Evolutionary conservation across 305 asterid genomes (phyloP).

Genomic region (Fraxinus dipetala): DNA sequence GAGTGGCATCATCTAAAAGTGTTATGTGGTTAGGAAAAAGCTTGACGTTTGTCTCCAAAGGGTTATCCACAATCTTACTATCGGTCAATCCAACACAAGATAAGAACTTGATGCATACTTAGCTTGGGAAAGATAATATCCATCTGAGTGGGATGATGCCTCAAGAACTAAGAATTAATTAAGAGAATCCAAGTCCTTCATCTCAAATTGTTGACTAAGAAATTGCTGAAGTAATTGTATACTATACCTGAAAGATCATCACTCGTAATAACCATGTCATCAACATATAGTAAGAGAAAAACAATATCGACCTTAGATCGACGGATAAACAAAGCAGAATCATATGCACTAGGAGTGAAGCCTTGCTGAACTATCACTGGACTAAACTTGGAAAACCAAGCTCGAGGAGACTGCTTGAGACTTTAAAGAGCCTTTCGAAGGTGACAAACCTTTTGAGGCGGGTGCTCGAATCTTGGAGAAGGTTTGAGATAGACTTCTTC

Average conservation of each 20-base stretch:
- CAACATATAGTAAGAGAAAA: too few species aligned
- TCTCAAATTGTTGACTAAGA: too few species aligned
- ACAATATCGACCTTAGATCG: neutral
- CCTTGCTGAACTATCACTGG: neutral
- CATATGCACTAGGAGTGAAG: neutral
- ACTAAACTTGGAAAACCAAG: neutral
- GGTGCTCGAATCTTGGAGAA: neutral
- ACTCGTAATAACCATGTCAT: too few species aligned
- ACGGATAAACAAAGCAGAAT: neutral
- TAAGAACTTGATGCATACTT: neutral
- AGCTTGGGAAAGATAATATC: neutral
- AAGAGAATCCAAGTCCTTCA: too few species aligned
- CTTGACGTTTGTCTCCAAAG: too few species aligned
- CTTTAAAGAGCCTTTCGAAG: neutral
- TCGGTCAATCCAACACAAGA: neutral
- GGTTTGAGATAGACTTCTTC: neutral
- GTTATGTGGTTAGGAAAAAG: too few species aligned
- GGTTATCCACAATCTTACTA: too few species aligned
- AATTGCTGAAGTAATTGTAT: too few species aligned
- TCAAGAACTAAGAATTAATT: neutral
- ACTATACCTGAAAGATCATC: too few species aligned
- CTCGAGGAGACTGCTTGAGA: neutral
- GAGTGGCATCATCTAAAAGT: neutral
- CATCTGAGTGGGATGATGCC: neutral
- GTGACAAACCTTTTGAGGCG: neutral